These are phyloP conservation scores for Tulasnella sp. DNA, from an alignment of 768 basidiomycete species.

Conservation along the genomic window DNA sequence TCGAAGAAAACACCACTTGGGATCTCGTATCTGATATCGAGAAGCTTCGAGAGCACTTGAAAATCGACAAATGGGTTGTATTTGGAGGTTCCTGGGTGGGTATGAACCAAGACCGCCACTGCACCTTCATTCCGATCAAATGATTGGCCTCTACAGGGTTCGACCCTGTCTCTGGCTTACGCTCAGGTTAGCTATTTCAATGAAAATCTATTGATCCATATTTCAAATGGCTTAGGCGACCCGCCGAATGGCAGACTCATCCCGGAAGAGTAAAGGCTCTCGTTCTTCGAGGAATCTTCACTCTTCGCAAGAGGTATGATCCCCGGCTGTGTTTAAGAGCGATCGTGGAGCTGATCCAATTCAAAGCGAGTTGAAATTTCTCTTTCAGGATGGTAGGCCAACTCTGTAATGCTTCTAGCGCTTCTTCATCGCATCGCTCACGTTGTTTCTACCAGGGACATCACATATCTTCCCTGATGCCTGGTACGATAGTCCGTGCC, in stretches of 20 bases:
- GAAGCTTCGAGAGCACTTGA: slow-evolving; percentile 67
- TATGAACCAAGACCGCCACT: neutral
- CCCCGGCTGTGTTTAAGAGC: neutral
- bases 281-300: slow-evolving; percentile 82
- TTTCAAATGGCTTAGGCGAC: neutral
- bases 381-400: slow-evolving; percentile 84
- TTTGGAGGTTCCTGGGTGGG: slow-evolving; percentile 90
- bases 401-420: slow-evolving; percentile 38
- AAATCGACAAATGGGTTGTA: slow-evolving; percentile 85
- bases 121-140: neutral
- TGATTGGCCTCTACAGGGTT: slow-evolving; percentile 52
- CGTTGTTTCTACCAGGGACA: neutral
- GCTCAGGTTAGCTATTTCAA: slow-evolving; percentile 55
- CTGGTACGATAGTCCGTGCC: slow-evolving; percentile 51
- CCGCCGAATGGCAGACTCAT: slow-evolving; percentile 52
- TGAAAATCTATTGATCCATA: too few relatives aligned
- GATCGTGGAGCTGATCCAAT: neutral
- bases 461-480: slow-evolving; percentile 66
- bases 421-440: neutral
- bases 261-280: slow-evolving; percentile 77
- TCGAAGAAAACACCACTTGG: slow-evolving; percentile 91
- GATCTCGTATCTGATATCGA: slow-evolving; percentile 90
- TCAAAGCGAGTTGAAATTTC: slow-evolving; percentile 74
- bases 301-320: slow-evolving; percentile 66
- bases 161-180: slow-evolving; percentile 80